Percentiles rank a stretch among this genome's conserved stretches.
phyloP scores from a whole-genome alignment of 257 asterid genomes.

The Jaltomata sinuosa region DNA sequence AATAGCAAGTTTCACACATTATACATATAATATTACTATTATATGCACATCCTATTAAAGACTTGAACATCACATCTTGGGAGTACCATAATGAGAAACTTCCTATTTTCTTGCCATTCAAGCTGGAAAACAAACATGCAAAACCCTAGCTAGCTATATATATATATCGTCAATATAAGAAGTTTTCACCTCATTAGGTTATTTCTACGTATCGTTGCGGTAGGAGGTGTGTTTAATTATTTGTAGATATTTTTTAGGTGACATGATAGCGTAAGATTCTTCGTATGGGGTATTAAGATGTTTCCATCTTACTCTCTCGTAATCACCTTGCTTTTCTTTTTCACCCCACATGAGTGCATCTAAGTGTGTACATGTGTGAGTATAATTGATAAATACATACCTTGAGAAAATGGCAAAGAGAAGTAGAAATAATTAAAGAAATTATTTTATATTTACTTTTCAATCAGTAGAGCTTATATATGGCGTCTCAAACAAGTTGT shows the following conservation, averaged over 20 bases:
- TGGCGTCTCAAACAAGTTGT: constrained; percentile 17
- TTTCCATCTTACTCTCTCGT: not conserved
- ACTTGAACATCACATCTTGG: constrained; percentile 1
- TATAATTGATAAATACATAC: not conserved
- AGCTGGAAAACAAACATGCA: constrained; percentile 11
- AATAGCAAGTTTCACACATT: not conserved
- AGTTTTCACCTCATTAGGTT: not conserved
- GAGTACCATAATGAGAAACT: constrained; percentile 2
- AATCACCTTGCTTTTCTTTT: not conserved
- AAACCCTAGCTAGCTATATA: not conserved
- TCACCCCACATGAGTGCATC: not conserved
- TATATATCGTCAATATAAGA: not conserved
- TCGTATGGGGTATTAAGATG: not conserved
- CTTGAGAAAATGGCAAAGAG: not conserved
- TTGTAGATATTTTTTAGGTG: not conserved
- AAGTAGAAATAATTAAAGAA: not conserved
- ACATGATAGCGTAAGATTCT: not conserved
- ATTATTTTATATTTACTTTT: not conserved
- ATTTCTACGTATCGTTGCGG: not conserved
- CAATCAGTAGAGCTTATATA: not conserved
- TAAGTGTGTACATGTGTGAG: not conserved
- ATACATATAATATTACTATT: not conserved
- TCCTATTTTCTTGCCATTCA: constrained; percentile 8
- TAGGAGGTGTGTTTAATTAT: not conserved
- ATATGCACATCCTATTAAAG: not conserved